phyloP scores from a whole-genome alignment of 176 grass and related monocot species.

The Lolium multiflorum region DNA sequence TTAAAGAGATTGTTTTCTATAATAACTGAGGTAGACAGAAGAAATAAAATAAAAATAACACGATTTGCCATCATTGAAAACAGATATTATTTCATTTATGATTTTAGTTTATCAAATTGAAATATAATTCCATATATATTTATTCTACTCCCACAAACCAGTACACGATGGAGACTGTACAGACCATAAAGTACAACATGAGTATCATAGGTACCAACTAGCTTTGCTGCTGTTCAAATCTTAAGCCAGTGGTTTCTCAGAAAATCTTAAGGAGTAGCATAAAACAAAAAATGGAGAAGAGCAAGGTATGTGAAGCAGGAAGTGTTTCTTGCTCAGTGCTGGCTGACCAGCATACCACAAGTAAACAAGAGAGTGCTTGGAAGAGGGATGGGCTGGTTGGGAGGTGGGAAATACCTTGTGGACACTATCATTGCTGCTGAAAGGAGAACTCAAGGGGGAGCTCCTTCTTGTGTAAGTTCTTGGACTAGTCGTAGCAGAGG shows the following conservation, averaged over 20 bases:
- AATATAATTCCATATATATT: background rate
- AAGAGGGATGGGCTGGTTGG: background rate
- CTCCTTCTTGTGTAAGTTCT: constrained; percentile 75
- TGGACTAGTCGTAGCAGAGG: constrained; percentile 74
- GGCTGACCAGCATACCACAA: constrained; percentile 9
- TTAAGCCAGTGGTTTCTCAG: background rate
- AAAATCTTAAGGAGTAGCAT: background rate
- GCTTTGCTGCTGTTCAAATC: background rate
- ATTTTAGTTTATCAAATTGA: background rate
- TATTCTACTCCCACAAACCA: constrained; percentile 19
- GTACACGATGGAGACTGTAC: constrained; percentile 9
- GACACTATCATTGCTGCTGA: constrained; percentile 71
- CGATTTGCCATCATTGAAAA: background rate
- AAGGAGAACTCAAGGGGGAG: constrained; percentile 81
- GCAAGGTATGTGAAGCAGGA: background rate
- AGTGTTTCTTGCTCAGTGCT: background rate
- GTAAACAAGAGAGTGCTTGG: background rate
- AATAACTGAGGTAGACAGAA: constrained; percentile 32
- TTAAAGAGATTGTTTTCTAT: constrained; percentile 8
- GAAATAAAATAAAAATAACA: constrained; percentile 17
- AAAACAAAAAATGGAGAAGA: background rate
- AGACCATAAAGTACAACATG: constrained; percentile 6
- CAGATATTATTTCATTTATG: background rate
- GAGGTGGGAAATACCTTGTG: constrained; percentile 58
- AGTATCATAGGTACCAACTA: background rate